Evolutionary conservation across 768 basidiomycete species (phyloP).

Genomic region (Sarcodon aspratus): DNA sequence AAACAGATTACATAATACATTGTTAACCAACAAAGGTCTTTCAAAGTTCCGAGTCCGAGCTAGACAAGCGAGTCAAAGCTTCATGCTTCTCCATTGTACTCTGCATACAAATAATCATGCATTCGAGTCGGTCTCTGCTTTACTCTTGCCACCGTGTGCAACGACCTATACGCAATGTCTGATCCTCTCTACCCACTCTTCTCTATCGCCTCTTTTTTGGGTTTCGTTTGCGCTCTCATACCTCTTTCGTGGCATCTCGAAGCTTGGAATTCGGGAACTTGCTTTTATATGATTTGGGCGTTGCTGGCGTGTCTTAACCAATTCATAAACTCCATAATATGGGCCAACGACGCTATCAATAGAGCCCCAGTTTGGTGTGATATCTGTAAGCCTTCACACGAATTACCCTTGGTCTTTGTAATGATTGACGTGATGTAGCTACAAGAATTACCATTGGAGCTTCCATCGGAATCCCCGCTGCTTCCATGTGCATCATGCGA

Average conservation of each 20-base stretch:
- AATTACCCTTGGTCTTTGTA: neutral
- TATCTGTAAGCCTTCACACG: slow-evolving; percentile 31
- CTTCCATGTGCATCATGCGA: slow-evolving; percentile 26
- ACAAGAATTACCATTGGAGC: slow-evolving; percentile 16
- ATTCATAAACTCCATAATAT: slow-evolving; percentile 45
- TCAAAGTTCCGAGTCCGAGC: too few species aligned
- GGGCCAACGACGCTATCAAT: slow-evolving; percentile 30
- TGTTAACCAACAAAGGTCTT: too few species aligned
- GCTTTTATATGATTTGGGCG: slow-evolving; percentile 58
- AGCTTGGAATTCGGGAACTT: slow-evolving; percentile 60
- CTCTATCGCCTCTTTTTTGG: slow-evolving; percentile 26
- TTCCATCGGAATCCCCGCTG: slow-evolving; percentile 18
- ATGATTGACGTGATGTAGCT: slow-evolving; percentile 9
- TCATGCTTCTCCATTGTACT: too few species aligned
- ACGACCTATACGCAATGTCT: slow-evolving; percentile 6
- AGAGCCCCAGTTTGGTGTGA: slow-evolving; percentile 50
- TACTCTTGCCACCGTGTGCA: too few species aligned
- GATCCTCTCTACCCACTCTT: slow-evolving; percentile 19
- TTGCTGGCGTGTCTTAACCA: slow-evolving; percentile 40
- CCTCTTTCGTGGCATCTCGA: slow-evolving; percentile 51
- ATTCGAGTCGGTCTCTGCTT: too few species aligned
- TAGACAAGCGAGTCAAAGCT: too few species aligned
- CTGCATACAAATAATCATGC: too few species aligned
- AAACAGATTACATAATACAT: too few species aligned
- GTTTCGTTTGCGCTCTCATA: slow-evolving; percentile 28